A percentile compares a stretch with the other conserved stretches of the same genome.
These are phyloP conservation scores for Pholiota microspora DNA, from an alignment of 768 basidiomycete genomes.

Conservation along the genomic window DNA sequence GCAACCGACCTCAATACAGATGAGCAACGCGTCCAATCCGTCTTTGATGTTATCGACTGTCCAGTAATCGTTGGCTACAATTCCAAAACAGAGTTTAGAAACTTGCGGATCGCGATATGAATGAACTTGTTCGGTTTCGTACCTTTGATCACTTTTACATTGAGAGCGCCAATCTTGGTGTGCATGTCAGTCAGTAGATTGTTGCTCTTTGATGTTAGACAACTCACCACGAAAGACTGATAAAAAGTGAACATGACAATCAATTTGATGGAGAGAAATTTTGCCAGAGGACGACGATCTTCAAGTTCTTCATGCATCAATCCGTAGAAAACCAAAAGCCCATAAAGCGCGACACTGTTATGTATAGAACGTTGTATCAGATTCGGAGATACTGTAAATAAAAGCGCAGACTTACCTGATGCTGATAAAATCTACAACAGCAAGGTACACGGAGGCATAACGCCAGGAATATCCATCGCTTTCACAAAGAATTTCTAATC, in stretches of 20 bases:
- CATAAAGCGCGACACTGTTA: conserved; percentile 80
- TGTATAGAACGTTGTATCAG: background rate
- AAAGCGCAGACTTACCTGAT: conserved; percentile 56
- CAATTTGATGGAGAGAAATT: conserved; percentile 85
- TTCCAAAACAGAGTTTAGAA: no score
- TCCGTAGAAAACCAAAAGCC: conserved; percentile 79
- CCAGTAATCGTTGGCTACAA: conserved; percentile 74
- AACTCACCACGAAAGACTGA: conserved; percentile 69
- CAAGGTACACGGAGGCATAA: conserved; percentile 70
- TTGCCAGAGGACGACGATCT: conserved; percentile 74
- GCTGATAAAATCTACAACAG: conserved; percentile 73
- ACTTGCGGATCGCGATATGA: no score
- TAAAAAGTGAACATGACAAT: conserved; percentile 91
- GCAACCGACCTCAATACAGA: conserved; percentile 71
- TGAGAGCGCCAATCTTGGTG: conserved; percentile 58
- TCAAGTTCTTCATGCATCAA: conserved; percentile 78
- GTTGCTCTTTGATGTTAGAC: background rate
- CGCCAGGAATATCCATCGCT: conserved; percentile 54
- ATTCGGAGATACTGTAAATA: background rate
- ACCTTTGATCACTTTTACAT: conserved; percentile 68
- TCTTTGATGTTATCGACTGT: conserved; percentile 41
- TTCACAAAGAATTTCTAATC: conserved; percentile 66
- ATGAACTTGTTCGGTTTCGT: no score
- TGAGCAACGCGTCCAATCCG: conserved; percentile 78
- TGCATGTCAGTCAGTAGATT: background rate